Percentiles rank a stretch among this genome's conserved stretches.
phyloP scores from a whole-genome alignment of 805 yeast species.

The Cyberlindnera subsufficiens region DNA sequence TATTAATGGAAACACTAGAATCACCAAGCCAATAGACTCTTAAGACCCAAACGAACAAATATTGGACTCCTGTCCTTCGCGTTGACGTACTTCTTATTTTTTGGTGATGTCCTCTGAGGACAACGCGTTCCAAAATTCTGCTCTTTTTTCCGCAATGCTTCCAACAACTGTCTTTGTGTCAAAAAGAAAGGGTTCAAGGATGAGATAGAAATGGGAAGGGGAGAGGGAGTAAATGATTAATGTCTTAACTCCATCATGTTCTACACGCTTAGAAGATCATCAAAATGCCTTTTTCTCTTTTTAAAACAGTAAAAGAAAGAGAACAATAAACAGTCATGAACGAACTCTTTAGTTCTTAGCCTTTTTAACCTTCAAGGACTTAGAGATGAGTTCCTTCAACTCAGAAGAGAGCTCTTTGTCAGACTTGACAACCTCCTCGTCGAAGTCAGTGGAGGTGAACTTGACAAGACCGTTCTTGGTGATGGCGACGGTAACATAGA shows the following conservation, averaged over 20 bases:
- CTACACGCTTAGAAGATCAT: background rate
- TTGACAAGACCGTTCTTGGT: constrained; percentile 68
- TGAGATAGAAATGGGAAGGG: too few species aligned
- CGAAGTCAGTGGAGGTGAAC: constrained; percentile 52
- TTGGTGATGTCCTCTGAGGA: too few species aligned
- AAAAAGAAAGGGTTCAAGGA: too few species aligned
- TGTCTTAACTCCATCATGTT: background rate
- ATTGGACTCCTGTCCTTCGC: too few species aligned
- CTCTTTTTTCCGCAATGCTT: too few species aligned
- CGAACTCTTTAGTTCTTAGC: constrained; percentile 20
- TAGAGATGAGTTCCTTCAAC: constrained; percentile 35
- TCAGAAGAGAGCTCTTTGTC: constrained; percentile 52
- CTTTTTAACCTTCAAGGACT: constrained; percentile 48
- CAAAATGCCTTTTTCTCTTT: background rate
- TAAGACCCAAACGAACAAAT: too few species aligned
- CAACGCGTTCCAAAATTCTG: too few species aligned
- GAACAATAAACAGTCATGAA: background rate
- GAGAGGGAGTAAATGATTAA: too few species aligned
- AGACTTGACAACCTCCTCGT: constrained; percentile 41
- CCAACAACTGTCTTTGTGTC: too few species aligned
- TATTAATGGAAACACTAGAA: too few species aligned
- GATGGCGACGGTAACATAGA: constrained; percentile 67
- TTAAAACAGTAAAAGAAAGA: background rate
- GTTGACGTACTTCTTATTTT: too few species aligned
- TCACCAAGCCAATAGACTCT: too few species aligned